phyloP scores from a whole-genome alignment of 139 green algal genomes.

The Chlorella sp. region DNA sequence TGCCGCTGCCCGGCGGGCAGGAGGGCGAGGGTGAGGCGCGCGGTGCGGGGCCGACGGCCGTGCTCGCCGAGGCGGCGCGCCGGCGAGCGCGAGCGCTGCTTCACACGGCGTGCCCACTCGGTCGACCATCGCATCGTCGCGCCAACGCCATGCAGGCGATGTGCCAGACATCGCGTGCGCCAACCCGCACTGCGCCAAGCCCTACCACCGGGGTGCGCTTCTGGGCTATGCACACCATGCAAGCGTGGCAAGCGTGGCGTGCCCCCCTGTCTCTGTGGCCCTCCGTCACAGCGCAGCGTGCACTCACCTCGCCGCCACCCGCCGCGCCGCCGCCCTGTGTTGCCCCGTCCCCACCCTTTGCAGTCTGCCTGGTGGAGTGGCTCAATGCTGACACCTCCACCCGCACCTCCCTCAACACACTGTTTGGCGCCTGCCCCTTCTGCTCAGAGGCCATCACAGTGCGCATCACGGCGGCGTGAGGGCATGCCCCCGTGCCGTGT shows the following conservation, averaged over 20 bases:
- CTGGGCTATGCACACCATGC: no score
- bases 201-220: slow-evolving; percentile 24
- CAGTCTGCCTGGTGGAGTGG: slow-evolving; percentile 27
- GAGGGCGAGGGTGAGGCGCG: neutral
- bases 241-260: no score
- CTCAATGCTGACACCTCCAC: slow-evolving; percentile 39
- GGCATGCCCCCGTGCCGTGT: no score
- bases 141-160: slow-evolving; percentile 11
- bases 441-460: slow-evolving; percentile 47
- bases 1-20: neutral
- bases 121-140: neutral
- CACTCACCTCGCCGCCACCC: no score
- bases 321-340: no score
- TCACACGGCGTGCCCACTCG: no score
- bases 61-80: neutral
- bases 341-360: neutral
- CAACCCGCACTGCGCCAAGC: slow-evolving; percentile 34
- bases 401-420: slow-evolving; percentile 40
- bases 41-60: neutral
- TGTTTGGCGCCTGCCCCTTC: slow-evolving; percentile 61
- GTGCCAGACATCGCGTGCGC: slow-evolving; percentile 31
- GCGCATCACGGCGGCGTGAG: no score
- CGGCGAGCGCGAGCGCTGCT: neutral
- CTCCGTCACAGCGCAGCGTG: no score
- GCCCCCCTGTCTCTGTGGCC: no score